Evolutionary conservation across 331 rosid species (phyloP), one percentile per base, ranked within the genome.

Genomic region (Quercus tomentella): DNA sequence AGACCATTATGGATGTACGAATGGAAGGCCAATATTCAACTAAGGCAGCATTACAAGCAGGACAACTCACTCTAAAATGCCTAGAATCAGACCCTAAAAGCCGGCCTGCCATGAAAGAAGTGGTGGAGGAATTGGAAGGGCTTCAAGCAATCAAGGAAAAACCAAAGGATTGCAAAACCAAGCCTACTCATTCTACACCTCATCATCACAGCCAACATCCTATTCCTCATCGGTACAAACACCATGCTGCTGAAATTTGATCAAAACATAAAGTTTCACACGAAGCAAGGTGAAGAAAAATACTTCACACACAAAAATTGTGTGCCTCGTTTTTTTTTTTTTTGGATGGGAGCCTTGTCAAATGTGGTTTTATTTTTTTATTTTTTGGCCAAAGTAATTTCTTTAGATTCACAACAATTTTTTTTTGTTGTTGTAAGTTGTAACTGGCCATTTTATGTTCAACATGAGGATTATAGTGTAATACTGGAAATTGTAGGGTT

Each of bases 91-190:
- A 89, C 4, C 99, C 86, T 17, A 89, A 37, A 73, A 62, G 41
- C 45, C 97, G 99, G 6, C 99, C 99, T 37, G 83, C 94, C 31
- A 95, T 93, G 99, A 85, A 83, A 72, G 93, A 88, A 75, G 97
- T 95, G 17, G 8, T 91, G 45, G 93, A 77, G 76, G 70, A 80
- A 45, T 72, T 95, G 82, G 92, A 93, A 81, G 37, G 25, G 72
- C 86, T 95, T 21, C 75, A 87, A 67, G 84, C 87, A 72, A 74
- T 86, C 56, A 82, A 82, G 14, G 76, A 43, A 45, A 72, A 68
- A 21, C 86, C 76, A 35, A 90, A 90, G 74, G 60, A 43, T 55
- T 57, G 80, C 25, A 84, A 83, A 73, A 77, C 78, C 58, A 77
- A 25, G 7, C 49, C 66, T 33, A 60, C 80, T 28, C 63, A 60